These are phyloP conservation scores for Cryptococcus sp. DNA, from an alignment of 1,284 basidiomycete genomes.

Conservation along the genomic window DNA sequence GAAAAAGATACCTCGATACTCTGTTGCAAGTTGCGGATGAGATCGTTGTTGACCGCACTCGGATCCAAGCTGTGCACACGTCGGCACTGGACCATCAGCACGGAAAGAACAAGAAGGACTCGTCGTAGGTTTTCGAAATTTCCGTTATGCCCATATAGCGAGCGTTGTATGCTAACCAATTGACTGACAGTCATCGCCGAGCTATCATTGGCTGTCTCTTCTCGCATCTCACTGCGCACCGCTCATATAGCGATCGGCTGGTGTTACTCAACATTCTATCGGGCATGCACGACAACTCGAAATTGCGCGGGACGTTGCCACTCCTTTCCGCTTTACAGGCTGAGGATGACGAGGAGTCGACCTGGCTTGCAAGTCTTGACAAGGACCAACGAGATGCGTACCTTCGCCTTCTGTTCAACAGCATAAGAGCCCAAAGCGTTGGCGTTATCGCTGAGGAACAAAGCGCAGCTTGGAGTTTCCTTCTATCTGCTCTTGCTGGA, in stretches of 20 bases:
- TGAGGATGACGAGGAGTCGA: slow-evolving; percentile 21
- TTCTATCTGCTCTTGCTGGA: slow-evolving; percentile 16
- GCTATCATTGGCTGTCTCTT: slow-evolving; percentile 75
- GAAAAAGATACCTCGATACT: slow-evolving; percentile 65
- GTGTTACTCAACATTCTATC: slow-evolving; percentile 64
- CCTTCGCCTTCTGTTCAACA: slow-evolving; percentile 25
- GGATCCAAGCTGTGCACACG: slow-evolving; percentile 65
- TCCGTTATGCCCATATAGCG: slow-evolving; percentile 9
- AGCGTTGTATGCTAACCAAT: too few species aligned
- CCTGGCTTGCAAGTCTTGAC: slow-evolving; percentile 25
- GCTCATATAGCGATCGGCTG: slow-evolving; percentile 58
- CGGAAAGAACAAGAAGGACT: slow-evolving; percentile 62
- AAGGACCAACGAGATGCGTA: slow-evolving; percentile 23
- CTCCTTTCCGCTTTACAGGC: slow-evolving; percentile 54
- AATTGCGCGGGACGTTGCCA: slow-evolving; percentile 65
- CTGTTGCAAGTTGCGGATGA: slow-evolving; percentile 63
- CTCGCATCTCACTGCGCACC: slow-evolving; percentile 74
- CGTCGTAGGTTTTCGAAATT: slow-evolving; percentile 60
- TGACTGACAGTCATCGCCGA: slow-evolving; percentile 68
- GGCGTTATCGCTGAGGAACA: slow-evolving; percentile 25
- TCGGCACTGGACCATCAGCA: slow-evolving; percentile 58
- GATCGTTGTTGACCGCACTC: slow-evolving; percentile 67
- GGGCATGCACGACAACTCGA: slow-evolving; percentile 65
- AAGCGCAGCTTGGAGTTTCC: slow-evolving; percentile 27
- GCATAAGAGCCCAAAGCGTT: slow-evolving; percentile 23